phyloP scores from a whole-genome alignment of 2,329 filamentous ascomycete genomes.

The Venturia carpophila region DNA sequence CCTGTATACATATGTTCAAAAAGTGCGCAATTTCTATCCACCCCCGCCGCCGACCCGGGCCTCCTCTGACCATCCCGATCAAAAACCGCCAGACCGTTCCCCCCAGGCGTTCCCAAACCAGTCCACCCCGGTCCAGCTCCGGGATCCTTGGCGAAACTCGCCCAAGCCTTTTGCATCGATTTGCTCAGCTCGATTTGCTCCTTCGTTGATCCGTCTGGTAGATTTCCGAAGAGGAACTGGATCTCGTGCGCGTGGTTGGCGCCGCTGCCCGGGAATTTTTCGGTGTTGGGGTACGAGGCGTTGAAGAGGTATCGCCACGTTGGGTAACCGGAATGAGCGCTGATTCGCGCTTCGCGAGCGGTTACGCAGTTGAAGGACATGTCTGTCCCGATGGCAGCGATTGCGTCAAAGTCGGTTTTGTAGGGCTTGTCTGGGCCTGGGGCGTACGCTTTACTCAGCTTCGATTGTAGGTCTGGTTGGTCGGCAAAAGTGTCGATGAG shows the following conservation, averaged over 20 bases:
- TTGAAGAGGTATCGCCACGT: constrained; percentile 34
- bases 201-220: constrained; percentile 20
- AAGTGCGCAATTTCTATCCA: constrained; percentile 1
- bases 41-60: background rate
- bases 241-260: constrained; percentile 32
- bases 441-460: constrained; percentile 5
- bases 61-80: background rate
- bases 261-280: constrained; percentile 26
- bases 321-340: constrained; percentile 20
- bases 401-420: constrained; percentile 23
- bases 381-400: constrained; percentile 27
- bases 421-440: background rate
- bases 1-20: background rate
- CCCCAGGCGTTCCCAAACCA: background rate
- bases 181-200: constrained; percentile 28
- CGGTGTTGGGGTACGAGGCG: constrained; percentile 29
- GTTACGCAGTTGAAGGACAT: constrained; percentile 12
- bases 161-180: constrained; percentile 24
- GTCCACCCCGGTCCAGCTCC: constrained; percentile 32
- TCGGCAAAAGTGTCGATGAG: background rate
- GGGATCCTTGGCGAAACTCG: constrained; percentile 10
- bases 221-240: constrained; percentile 30
- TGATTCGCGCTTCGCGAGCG: constrained; percentile 8
- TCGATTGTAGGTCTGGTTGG: background rate
- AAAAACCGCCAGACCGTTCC: background rate